phyloP scores from a whole-genome alignment of 2,329 filamentous ascomycete genomes.

The Ophiostoma perfectum region DNA sequence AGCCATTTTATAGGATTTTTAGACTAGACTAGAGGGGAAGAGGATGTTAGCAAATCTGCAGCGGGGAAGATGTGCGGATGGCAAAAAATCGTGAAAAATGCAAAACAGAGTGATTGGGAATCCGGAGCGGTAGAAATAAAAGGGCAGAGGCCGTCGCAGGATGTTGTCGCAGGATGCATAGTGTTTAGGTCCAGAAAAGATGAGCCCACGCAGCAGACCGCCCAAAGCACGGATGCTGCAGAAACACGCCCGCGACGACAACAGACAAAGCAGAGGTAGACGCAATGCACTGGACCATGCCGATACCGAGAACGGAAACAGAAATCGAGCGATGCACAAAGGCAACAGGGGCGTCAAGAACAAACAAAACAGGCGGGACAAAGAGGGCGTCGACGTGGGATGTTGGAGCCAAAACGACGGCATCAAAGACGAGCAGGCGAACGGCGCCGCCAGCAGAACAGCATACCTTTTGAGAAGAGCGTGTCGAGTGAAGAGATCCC shows the following conservation, averaged over 20 bases:
- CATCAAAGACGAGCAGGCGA: background rate
- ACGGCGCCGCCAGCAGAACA: background rate
- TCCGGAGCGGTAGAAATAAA: background rate
- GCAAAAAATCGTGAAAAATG: background rate
- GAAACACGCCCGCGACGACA: background rate
- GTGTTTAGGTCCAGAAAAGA: background rate
- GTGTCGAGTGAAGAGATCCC: conserved; percentile 7
- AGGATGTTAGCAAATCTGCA: conserved; percentile 22
- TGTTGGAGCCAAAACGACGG: background rate
- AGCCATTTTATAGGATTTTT: conserved; percentile 50
- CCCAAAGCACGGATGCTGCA: background rate
- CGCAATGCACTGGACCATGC: background rate
- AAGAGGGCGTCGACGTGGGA: background rate
- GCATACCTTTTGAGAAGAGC: conserved; percentile 9
- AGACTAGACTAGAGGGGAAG: conserved; percentile 16
- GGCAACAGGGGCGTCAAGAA: background rate
- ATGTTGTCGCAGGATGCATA: background rate
- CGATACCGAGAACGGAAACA: conserved; percentile 6
- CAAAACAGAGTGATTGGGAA: background rate
- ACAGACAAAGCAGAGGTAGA: background rate
- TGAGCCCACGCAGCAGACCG: background rate
- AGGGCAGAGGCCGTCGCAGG: background rate
- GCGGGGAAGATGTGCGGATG: background rate
- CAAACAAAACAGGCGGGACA: conserved; percentile 7
- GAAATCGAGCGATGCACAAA: conserved; percentile 3